Base-by-base conservation (phyloP, 441 rosid species). In the Erodium moschatum region DNA sequence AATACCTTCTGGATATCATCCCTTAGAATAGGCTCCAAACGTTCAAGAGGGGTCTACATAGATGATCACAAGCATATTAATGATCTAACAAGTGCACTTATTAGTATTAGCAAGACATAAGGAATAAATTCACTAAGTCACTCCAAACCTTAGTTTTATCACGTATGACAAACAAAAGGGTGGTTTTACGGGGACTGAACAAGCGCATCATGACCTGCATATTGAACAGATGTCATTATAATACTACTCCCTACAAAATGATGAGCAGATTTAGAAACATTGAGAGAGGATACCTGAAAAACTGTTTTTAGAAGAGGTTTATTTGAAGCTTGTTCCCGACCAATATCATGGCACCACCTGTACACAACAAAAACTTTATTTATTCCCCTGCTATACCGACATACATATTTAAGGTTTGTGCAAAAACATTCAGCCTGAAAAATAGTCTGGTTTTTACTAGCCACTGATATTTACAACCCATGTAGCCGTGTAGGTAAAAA, bases 271-370 rank as follows among this genome's bases (percentile, higher is more conserved):
- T 6, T 67, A 50, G 20, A 67, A 70, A 50, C 19, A 67, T 31
- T 9, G 29, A 67, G 12, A 31, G 56, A 67, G 24, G 50, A 52
- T 71, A 90, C 97, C 95, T 89, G 92, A 74, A 93, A 90, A 76
- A 90, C 94, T 29, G 95, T 90, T 75, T 89, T 90, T 16, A 90
- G 64, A 73, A 93, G 91, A 21, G 97, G 97, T 79, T 84, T 90
- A 76, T 93, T 93, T 56, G 97, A 87, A 74, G 97, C 98, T 62
- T 89, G 91, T 76, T 90, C 97, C 67, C 98, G 81, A 68, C 98
- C 98, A 46, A 93, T 87, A 73, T 93, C 97, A 81, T 90, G 96
- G 81, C 97, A 93, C 97, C 98, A 90, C 95, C 96, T 93, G 74
- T 27, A 79, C 44, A 42, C 68, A 31, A 68, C 66, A 69, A 78